Conservation (phyloP, 192 early-diverging fungal genomes). For the Coemansia sp. region DNA sequence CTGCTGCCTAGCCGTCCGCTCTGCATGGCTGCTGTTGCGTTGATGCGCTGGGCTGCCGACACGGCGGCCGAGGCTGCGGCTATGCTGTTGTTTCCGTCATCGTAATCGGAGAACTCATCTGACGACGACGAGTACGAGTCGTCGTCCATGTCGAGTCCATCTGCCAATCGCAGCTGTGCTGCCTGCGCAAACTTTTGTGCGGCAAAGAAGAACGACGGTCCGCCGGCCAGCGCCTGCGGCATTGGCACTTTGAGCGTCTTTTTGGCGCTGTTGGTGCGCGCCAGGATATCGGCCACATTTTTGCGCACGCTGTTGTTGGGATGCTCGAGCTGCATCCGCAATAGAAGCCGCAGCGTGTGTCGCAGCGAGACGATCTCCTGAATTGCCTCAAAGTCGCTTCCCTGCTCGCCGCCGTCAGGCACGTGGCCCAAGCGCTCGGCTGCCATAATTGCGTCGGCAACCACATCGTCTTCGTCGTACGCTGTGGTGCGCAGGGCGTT, state of each 20-base stretch:
- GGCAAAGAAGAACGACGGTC: conserved; percentile 42
- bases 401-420: conserved; percentile 20
- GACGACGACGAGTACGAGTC: conserved; percentile 40
- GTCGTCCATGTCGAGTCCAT: conserved; percentile 16
- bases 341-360: conserved; percentile 26
- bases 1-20: conserved; percentile 5
- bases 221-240: conserved; percentile 24
- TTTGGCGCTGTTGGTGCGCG: conserved; percentile 30
- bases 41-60: conserved; percentile 3
- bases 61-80: background rate
- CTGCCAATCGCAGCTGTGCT: conserved; percentile 7
- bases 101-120: conserved; percentile 36
- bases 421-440: conserved; percentile 13
- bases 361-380: conserved; percentile 42
- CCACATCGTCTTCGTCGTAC: conserved; percentile 41
- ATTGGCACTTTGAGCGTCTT: conserved; percentile 38
- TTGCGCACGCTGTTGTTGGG: conserved; percentile 30
- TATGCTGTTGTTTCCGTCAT: conserved; percentile 8
- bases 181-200: conserved; percentile 26
- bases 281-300: conserved; percentile 28
- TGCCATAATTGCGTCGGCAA: conserved; percentile 20
- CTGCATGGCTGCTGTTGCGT: conserved; percentile 8
- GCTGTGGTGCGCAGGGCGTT: conserved; percentile 31
- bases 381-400: conserved; percentile 40
- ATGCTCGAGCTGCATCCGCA: conserved; percentile 40